Conservation (phyloP, 1,139 yeast species). For the Diutina scorzettiae region DNA sequence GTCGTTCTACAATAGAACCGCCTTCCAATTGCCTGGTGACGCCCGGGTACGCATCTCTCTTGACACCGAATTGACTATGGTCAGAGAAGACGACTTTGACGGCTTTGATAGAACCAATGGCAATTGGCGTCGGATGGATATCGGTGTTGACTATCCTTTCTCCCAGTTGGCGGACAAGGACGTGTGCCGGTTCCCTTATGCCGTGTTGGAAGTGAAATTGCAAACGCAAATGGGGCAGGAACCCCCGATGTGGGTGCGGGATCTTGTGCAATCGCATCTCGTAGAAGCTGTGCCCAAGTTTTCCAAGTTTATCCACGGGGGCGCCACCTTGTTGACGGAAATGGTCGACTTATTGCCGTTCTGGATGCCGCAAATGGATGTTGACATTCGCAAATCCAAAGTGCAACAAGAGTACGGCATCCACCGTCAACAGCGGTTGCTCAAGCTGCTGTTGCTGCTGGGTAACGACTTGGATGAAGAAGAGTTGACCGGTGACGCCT, state of each 20-base stretch:
- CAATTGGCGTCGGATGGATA: constrained; percentile 97
- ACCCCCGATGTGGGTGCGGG: constrained; percentile 96
- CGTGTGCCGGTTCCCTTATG: constrained; percentile 89
- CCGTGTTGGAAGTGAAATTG: constrained; percentile 89
- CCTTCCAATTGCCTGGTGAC: constrained; percentile 97
- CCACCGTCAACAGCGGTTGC: constrained; percentile 21
- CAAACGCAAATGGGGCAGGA: constrained; percentile 98
- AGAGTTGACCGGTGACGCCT: constrained; percentile 26
- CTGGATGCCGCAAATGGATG: constrained; percentile 98
- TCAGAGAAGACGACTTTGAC: constrained; percentile 93
- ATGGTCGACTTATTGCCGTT: constrained; percentile 77
- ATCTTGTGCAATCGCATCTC: constrained; percentile 77
- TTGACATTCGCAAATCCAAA: constrained; percentile 86
- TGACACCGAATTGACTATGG: constrained; percentile 92
- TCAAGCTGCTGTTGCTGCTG: constrained; percentile 25
- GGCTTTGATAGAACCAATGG: constrained; percentile 81
- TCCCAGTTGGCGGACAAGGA: constrained; percentile 73
- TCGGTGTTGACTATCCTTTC: constrained; percentile 95
- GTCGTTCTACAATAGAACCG: constrained; percentile 94
- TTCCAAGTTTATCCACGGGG: constrained; percentile 93
- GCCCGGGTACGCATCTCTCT: constrained; percentile 96
- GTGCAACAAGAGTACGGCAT: constrained; percentile 53
- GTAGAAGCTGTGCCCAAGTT: constrained; percentile 98
- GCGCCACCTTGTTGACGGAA: constrained; percentile 78
- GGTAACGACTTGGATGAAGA: constrained; percentile 40